A percentile compares a stretch with the other conserved stretches of the same genome.
phyloP scores from a whole-genome alignment of 1,139 yeast species.

The Eremothecium sinecaudum region DNA sequence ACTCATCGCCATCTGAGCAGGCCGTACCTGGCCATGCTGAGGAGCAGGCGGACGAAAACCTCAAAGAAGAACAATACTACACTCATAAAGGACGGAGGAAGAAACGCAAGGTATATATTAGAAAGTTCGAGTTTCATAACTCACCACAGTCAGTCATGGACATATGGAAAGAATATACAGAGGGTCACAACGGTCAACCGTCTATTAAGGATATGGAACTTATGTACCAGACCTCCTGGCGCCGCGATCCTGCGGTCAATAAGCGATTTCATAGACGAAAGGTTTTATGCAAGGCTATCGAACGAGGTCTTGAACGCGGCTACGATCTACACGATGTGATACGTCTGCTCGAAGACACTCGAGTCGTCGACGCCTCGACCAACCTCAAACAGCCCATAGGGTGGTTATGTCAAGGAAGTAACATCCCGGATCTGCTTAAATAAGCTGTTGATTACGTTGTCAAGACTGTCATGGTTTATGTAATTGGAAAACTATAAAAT shows the following conservation, averaged over 20 bases:
- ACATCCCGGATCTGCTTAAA: conserved; percentile 22
- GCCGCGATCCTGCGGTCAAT: conserved; percentile 35
- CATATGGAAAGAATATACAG: conserved; percentile 36
- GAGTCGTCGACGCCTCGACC: conserved; percentile 30
- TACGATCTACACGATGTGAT: conserved; percentile 31
- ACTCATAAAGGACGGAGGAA: conserved; percentile 16
- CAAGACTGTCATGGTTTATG: too few species aligned
- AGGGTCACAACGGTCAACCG: conserved; percentile 33
- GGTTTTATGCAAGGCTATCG: conserved; percentile 35
- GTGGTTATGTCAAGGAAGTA: conserved; percentile 33
- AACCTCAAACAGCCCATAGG: conserved; percentile 35
- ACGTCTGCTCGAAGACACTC: conserved; percentile 31
- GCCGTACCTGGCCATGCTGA: conserved; percentile 1
- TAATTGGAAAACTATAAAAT: too few species aligned
- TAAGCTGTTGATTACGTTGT: neutral
- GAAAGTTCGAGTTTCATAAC: conserved; percentile 32
- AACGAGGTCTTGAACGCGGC: conserved; percentile 31
- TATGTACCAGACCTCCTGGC: conserved; percentile 35
- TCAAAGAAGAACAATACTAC: conserved; percentile 13
- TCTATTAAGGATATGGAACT: conserved; percentile 33
- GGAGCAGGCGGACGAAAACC: conserved; percentile 4
- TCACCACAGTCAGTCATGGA: conserved; percentile 35
- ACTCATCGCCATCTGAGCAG: neutral
- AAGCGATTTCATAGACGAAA: conserved; percentile 35
- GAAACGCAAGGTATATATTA: conserved; percentile 27